phyloP scores from a whole-genome alignment of 345 rosid genomes.

The Citrus trifoliata region DNA sequence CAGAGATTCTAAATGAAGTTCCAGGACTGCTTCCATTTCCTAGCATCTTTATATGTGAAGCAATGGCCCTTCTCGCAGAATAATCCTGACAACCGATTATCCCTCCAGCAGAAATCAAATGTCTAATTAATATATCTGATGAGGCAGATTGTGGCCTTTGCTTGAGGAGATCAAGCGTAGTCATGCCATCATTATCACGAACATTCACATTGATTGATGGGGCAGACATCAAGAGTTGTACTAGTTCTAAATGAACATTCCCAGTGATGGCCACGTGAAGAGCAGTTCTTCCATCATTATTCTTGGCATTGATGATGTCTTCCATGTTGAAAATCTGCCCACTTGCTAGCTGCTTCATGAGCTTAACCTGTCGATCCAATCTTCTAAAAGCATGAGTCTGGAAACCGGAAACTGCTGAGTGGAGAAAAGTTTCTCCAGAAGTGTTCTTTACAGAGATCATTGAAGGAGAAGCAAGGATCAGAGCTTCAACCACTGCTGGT shows the following conservation, averaged over 20 bases:
- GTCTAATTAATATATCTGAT: slow-evolving; percentile 60
- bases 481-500: slow-evolving; percentile 50
- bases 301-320: slow-evolving; percentile 53
- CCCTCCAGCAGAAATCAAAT: slow-evolving; percentile 78
- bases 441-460: slow-evolving; percentile 48
- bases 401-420: slow-evolving; percentile 73
- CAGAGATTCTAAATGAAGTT: slow-evolving; percentile 66
- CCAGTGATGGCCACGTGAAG: slow-evolving; percentile 81
- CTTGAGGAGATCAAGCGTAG: slow-evolving; percentile 78
- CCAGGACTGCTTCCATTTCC: slow-evolving; percentile 73
- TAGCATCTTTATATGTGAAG: slow-evolving; percentile 67
- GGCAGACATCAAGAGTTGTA: slow-evolving; percentile 69
- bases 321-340: slow-evolving; percentile 29
- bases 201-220: slow-evolving; percentile 59
- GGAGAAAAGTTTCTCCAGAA: slow-evolving; percentile 80
- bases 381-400: slow-evolving; percentile 69
- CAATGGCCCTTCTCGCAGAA: slow-evolving; percentile 54
- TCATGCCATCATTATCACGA: slow-evolving; percentile 63
- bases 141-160: slow-evolving; percentile 61
- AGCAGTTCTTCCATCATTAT: slow-evolving; percentile 66
- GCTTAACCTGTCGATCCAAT: slow-evolving; percentile 68
- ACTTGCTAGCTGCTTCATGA: slow-evolving; percentile 53
- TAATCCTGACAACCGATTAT: slow-evolving; percentile 52
- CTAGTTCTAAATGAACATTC: slow-evolving; percentile 58
- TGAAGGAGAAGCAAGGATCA: slow-evolving; percentile 50